phyloP scores from a whole-genome alignment of 768 basidiomycete species.

The Hysterangium stoloniferum region DNA sequence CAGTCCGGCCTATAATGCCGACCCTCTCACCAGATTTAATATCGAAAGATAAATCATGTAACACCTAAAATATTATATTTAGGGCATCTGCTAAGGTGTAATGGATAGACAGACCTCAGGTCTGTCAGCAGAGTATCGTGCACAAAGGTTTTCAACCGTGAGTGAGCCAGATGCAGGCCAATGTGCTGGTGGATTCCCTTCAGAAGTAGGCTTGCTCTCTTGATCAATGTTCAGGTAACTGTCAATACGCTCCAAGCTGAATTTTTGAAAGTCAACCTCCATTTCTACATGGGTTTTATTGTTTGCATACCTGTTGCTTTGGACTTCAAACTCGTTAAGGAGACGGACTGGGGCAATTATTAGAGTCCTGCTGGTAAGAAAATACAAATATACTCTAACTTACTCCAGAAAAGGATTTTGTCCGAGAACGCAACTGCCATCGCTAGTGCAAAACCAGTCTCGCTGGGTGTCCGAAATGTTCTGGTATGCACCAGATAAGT shows the following conservation, averaged over 20 bases:
- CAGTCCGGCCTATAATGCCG: slow-evolving; percentile 33
- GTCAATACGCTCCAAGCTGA: slow-evolving; percentile 29
- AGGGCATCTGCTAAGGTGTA: too few species aligned
- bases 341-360: neutral
- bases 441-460: slow-evolving; percentile 16
- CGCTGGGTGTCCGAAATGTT: slow-evolving; percentile 8
- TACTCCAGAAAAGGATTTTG: slow-evolving; percentile 19
- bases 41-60: slow-evolving; percentile 35
- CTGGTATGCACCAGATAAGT: slow-evolving; percentile 10
- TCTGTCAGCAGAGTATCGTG: slow-evolving; percentile 34
- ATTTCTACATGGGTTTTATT: neutral
- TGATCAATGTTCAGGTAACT: slow-evolving; percentile 51
- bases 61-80: slow-evolving; percentile 21
- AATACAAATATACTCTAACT: neutral
- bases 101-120: slow-evolving; percentile 5
- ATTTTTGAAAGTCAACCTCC: neutral
- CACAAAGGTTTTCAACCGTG: slow-evolving; percentile 28
- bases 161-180: slow-evolving; percentile 34
- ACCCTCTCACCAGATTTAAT: slow-evolving; percentile 36
- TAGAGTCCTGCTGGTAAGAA: neutral
- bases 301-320: slow-evolving; percentile 18
- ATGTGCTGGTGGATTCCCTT: slow-evolving; percentile 46
- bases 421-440: slow-evolving; percentile 13
- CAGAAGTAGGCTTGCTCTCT: slow-evolving; percentile 35
- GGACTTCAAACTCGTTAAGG: neutral